Percentiles rank a stretch among this genome's conserved stretches.
Conservation (phyloP, 2,329 filamentous ascomycete genomes). For the Claviceps purpurea region DNA sequence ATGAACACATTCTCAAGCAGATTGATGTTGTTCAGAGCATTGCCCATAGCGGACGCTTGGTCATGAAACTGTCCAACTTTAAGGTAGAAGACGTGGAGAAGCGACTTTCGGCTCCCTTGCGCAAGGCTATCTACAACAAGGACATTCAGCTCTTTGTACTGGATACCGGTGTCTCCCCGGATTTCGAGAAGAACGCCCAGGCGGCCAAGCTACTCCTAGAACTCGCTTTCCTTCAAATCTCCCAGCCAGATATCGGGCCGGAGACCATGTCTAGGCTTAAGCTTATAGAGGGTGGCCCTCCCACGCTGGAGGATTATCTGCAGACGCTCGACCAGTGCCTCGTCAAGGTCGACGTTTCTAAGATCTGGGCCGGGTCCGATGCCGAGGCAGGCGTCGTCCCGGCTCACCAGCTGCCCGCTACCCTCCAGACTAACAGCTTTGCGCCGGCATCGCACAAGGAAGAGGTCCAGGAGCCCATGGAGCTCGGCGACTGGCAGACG, state of each 20-base stretch:
- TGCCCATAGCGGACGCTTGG: constrained; percentile 56
- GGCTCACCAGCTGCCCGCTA: constrained; percentile 40
- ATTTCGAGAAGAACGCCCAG: constrained; percentile 54
- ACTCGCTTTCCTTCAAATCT: constrained; percentile 69
- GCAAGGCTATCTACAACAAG: constrained; percentile 59
- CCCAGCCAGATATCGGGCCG: constrained; percentile 50
- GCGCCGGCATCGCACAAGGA: constrained; percentile 70
- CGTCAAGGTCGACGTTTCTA: constrained; percentile 60
- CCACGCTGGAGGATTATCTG: constrained; percentile 40
- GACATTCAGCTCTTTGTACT: constrained; percentile 60
- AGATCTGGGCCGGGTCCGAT: constrained; percentile 59
- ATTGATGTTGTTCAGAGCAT: constrained; percentile 60
- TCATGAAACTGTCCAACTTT: constrained; percentile 63
- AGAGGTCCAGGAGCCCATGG: constrained; percentile 52
- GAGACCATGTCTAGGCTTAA: constrained; percentile 55
- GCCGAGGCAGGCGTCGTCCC: constrained; percentile 36
- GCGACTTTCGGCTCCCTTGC: constrained; percentile 57
- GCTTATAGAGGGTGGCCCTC: constrained; percentile 37
- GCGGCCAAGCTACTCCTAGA: constrained; percentile 54
- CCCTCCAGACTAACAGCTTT: constrained; percentile 71
- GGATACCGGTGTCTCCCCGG: constrained; percentile 55
- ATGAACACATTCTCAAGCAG: constrained; percentile 66
- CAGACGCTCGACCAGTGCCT: constrained; percentile 58
- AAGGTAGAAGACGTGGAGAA: constrained; percentile 88
- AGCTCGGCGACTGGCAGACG: constrained; percentile 64